A percentile compares a stretch with the other conserved stretches of the same genome.
Evolutionary conservation across 1,139 yeast species (phyloP).

Genomic region (Geotrichum fermentans): DNA sequence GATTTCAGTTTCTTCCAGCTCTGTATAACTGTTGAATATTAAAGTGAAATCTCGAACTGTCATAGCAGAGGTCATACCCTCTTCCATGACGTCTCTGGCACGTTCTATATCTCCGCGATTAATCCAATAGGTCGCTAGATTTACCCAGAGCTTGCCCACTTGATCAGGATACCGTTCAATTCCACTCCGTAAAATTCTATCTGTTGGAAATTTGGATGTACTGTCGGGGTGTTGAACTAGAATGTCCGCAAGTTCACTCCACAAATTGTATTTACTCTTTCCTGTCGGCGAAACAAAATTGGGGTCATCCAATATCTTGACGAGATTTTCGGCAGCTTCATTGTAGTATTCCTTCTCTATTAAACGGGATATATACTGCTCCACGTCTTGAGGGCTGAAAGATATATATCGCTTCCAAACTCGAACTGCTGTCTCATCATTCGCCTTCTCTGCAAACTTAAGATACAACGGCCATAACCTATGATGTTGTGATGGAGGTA

Average conservation of each 20-base stretch:
- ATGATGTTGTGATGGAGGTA: constrained; percentile 53
- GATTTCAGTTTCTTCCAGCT: constrained; percentile 54
- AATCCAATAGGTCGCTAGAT: constrained; percentile 49
- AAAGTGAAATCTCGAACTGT: constrained; percentile 61
- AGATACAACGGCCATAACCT: constrained; percentile 59
- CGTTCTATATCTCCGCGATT: constrained; percentile 39
- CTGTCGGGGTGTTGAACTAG: constrained; percentile 36
- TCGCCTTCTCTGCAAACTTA: constrained; percentile 39
- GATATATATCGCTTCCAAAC: constrained; percentile 47
- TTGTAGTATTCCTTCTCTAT: constrained; percentile 29
- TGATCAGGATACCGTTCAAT: constrained; percentile 58
- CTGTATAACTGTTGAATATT: constrained; percentile 60
- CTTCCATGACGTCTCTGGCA: constrained; percentile 48
- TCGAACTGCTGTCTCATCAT: constrained; percentile 45
- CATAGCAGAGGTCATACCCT: constrained; percentile 44
- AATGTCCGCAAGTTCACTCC: constrained; percentile 48
- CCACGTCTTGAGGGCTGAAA: constrained; percentile 39
- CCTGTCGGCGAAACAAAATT: constrained; percentile 37
- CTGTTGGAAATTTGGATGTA: constrained; percentile 32
- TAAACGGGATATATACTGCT: constrained; percentile 32
- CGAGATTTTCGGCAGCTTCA: constrained; percentile 33
- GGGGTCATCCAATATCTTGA: constrained; percentile 36
- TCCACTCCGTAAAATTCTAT: constrained; percentile 40
- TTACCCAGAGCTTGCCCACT: constrained; percentile 47
- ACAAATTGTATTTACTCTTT: constrained; percentile 43